Conservation (phyloP, 2,329 filamentous ascomycete species). For the Elsinoe necatrix region DNA sequence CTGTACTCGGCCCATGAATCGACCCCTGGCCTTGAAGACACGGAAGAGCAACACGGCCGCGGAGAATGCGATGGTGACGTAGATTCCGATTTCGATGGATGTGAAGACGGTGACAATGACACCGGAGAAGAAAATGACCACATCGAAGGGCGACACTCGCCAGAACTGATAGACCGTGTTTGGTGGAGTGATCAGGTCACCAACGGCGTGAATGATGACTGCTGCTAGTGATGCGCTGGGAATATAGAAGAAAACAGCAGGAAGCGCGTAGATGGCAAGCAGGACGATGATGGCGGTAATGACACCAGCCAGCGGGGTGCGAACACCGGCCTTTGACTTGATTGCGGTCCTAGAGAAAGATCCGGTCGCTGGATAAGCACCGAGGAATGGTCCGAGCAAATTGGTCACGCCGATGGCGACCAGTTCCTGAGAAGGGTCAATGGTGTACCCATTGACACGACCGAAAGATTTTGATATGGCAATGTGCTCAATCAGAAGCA, state of each 20-base stretch:
- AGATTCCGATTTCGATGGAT: constrained; percentile 86
- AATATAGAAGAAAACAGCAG: constrained; percentile 89
- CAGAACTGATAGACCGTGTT: constrained; percentile 94
- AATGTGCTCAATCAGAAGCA: constrained; percentile 94
- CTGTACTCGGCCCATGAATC: constrained; percentile 73
- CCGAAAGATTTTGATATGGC: constrained; percentile 97
- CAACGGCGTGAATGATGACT: constrained; percentile 93
- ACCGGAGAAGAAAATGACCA: constrained; percentile 85
- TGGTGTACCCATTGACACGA: constrained; percentile 89
- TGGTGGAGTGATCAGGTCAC: constrained; percentile 82
- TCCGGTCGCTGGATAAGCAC: constrained; percentile 84
- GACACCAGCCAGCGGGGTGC: constrained; percentile 81
- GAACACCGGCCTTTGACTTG: constrained; percentile 91
- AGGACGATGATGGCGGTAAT: constrained; percentile 81
- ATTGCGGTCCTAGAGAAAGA: constrained; percentile 96
- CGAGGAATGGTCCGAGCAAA: constrained; percentile 81
- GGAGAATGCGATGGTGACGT: constrained; percentile 72
- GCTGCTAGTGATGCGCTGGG: constrained; percentile 70
- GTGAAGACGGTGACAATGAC: constrained; percentile 84
- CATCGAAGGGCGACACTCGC: constrained; percentile 82
- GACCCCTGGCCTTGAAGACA: constrained; percentile 70
- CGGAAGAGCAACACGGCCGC: constrained; percentile 73
- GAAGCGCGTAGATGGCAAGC: constrained; percentile 79
- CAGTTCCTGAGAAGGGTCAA: constrained; percentile 91
- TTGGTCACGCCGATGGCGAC: constrained; percentile 90